phyloP scores from a whole-genome alignment of 148 eudicot species.

The Rhododendron vialii region DNA sequence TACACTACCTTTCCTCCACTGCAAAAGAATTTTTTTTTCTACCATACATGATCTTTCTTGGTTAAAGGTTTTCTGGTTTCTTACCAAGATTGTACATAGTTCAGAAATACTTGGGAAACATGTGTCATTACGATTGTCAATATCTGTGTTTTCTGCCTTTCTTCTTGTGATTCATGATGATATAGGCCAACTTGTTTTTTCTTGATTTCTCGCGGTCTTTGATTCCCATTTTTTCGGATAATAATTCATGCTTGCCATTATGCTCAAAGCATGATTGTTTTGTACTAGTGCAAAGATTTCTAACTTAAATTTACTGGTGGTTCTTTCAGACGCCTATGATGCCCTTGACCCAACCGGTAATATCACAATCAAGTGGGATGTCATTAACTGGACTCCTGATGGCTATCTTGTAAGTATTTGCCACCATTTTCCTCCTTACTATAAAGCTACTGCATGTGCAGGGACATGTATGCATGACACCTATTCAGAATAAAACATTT shows the following conservation, averaged over 20 bases:
- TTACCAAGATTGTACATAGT: background rate
- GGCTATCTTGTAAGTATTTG: slow-evolving; percentile 73
- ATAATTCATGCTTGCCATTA: background rate
- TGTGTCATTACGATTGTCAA: too few relatives aligned
- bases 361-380: slow-evolving; percentile 89
- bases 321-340: slow-evolving; percentile 66
- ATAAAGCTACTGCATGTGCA: background rate
- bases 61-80: background rate
- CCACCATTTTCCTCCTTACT: background rate
- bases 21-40: background rate
- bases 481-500: background rate
- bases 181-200: background rate
- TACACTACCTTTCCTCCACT: background rate
- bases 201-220: background rate
- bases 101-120: background rate
- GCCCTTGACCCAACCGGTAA: slow-evolving; percentile 78
- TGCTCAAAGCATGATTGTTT: background rate
- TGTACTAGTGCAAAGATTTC: background rate
- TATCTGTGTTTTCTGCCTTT: background rate
- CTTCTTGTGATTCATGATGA: background rate
- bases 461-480: background rate
- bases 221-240: background rate
- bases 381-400: slow-evolving; percentile 72
- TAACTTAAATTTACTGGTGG: background rate
- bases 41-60: background rate